Evolutionary conservation across 495 filamentous ascomycete genomes (phyloP).

Genomic region (Extremus antarcticus): DNA sequence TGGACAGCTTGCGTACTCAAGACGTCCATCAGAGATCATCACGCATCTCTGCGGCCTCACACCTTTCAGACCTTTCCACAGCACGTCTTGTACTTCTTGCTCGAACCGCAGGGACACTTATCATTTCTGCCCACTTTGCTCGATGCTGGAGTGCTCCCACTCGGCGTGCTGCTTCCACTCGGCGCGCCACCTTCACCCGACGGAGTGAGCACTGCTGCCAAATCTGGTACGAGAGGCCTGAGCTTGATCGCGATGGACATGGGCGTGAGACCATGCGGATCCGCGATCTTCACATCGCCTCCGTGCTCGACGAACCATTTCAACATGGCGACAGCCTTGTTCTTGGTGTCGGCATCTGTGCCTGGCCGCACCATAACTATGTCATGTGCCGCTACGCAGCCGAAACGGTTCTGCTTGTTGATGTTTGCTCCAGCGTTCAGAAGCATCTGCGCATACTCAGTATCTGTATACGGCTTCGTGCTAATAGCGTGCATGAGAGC

Average conservation of each 20-base stretch:
- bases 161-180: too few relatives aligned
- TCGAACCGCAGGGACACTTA: too few relatives aligned
- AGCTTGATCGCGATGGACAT: neutral
- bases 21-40: neutral
- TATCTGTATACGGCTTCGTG: neutral
- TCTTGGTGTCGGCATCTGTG: neutral
- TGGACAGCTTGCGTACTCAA: neutral
- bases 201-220: neutral
- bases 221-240: neutral
- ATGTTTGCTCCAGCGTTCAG: neutral
- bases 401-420: neutral
- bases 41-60: neutral
- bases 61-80: too few relatives aligned
- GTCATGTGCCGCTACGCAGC: neutral
- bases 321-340: neutral
- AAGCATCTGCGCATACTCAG: neutral
- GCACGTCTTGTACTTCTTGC: too few relatives aligned
- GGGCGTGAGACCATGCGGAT: neutral
- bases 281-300: neutral
- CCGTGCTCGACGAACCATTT: neutral
- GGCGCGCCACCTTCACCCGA: neutral
- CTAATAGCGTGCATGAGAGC: neutral
- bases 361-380: neutral
- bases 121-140: too few relatives aligned
- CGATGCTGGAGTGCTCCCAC: too few relatives aligned